Evolutionary conservation across 306 rosid species (phyloP), one percentile per base, ranked within the genome.

Genomic region (Hippophae rhamnoides): DNA sequence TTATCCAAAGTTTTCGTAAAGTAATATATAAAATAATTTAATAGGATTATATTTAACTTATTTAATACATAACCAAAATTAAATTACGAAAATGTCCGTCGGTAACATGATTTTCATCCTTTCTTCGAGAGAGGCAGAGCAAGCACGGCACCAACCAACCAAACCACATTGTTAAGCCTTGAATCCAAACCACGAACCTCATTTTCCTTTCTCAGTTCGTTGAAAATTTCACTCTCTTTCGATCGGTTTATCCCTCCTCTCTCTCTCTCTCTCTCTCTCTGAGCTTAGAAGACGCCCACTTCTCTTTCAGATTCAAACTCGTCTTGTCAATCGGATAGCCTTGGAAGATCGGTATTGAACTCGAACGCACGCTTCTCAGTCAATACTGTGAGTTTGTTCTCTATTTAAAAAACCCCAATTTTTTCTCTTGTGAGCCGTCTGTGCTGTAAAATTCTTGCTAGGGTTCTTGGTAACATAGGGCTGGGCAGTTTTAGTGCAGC

Each of bases 171-270:
- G 23, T 18, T 64, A 66, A 79, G 82, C 78, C 61, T 64, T 74
- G 89, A 79, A 63, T 51, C 87, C 85, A 43, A 68, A 64, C 40
- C 89, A 56, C n/a, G 81, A 82, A 51, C 86, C 90, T 90, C 71
- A 54, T 72, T 68, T 54, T 85, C 73, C 90, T 86, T 62, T 57
- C 82, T 50, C 81, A 69, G 94, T 84, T 84, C 94, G 97, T 87
- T 90, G 95, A 87, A 90, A 82, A 71, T 79, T 87, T 87, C 77
- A 81, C 95, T 78, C 86, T 84, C 82, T 80, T 89, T 81, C 85
- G 85, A 90, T 87, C 95, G 82, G 95, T 87, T 80, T 79, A 75
- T 31, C 5, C 38, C 38, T 2, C 38, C 38, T 2, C 38, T 84
- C 82, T 75, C 79, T 2, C 38, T 2, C 3, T 31, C 38, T 31